phyloP scores from a whole-genome alignment of 148 eudicot species.

The Drosera capensis region DNA sequence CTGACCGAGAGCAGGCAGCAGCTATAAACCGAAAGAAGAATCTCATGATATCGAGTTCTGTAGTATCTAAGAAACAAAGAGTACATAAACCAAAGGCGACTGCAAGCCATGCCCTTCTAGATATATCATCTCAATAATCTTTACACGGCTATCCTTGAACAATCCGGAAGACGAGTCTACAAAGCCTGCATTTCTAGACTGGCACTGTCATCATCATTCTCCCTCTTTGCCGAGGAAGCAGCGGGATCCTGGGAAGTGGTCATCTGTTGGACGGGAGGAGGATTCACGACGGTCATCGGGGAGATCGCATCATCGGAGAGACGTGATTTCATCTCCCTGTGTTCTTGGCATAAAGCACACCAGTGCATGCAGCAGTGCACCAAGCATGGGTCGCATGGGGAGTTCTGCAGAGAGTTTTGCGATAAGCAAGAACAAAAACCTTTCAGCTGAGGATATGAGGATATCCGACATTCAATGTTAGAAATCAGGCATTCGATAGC shows the following conservation, averaged over 20 bases:
- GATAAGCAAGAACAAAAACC: neutral
- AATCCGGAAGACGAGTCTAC: conserved; percentile 15
- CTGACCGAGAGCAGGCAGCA: too few species aligned
- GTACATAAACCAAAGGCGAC: too few species aligned
- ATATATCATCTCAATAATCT: too few species aligned
- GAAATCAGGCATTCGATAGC: too few species aligned
- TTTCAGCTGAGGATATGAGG: too few species aligned
- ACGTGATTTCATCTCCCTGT: conserved; percentile 86
- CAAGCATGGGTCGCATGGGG: conserved; percentile 82
- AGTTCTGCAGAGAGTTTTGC: conserved; percentile 34
- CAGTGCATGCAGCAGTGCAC: conserved; percentile 97
- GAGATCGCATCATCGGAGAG: conserved; percentile 39
- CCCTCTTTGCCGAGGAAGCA: conserved; percentile 26
- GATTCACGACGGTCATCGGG: conserved; percentile 61
- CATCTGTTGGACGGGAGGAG: conserved; percentile 83
- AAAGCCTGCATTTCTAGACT: conserved; percentile 69
- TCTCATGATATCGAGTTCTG: too few species aligned
- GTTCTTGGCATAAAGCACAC: conserved; percentile 99
- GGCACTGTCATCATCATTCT: conserved; percentile 23
- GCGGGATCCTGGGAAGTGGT: conserved; percentile 27
- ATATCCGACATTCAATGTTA: too few species aligned
- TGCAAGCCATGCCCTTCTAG: too few species aligned
- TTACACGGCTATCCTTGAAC: too few species aligned
- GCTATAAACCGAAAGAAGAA: too few species aligned
- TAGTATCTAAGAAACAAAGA: too few species aligned